Evolutionary conservation across 805 yeast genomes (phyloP).

Genomic region (Yarrowia yakushimensis): DNA sequence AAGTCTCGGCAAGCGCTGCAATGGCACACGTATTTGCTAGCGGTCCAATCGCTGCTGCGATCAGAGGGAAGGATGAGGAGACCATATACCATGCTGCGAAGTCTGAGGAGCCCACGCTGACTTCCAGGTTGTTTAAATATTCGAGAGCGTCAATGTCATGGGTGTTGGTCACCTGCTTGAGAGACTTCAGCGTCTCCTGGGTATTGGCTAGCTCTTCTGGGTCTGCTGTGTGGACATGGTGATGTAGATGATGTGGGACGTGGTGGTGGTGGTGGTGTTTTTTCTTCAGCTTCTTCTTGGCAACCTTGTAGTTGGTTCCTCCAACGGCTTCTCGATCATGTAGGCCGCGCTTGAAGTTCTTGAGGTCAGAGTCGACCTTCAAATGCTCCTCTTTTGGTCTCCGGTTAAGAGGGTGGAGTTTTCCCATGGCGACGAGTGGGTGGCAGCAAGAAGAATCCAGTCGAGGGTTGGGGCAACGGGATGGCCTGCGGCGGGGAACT

Average conservation of each 20-base stretch:
- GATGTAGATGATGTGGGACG: background rate
- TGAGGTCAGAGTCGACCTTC: background rate
- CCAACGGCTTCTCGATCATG: slow-evolving; percentile 20
- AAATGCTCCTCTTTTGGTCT: slow-evolving; percentile 14
- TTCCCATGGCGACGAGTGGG: slow-evolving; percentile 9
- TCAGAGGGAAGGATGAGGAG: slow-evolving; percentile 67
- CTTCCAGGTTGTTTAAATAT: slow-evolving; percentile 14
- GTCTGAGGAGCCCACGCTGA: slow-evolving; percentile 25
- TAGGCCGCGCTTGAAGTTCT: background rate
- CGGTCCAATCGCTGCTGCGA: slow-evolving; percentile 78
- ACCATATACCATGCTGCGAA: slow-evolving; percentile 55
- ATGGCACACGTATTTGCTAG: slow-evolving; percentile 69
- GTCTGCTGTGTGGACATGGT: slow-evolving; percentile 12
- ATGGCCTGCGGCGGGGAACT: background rate
- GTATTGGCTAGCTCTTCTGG: slow-evolving; percentile 3
- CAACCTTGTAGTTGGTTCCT: slow-evolving; percentile 12
- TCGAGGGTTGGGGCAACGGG: background rate
- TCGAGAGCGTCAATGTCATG: slow-evolving; percentile 11
- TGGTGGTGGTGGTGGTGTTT: slow-evolving; percentile 10
- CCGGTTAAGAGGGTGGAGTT: slow-evolving; percentile 19
- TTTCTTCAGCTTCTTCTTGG: slow-evolving; percentile 2
- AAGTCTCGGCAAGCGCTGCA: slow-evolving; percentile 64
- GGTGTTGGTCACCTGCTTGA: slow-evolving; percentile 14
- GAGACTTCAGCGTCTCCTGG: slow-evolving; percentile 17
- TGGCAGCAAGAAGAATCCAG: background rate